Conservation (phyloP, 169 alveolate genomes). For the Plasmodium coatneyi region DNA sequence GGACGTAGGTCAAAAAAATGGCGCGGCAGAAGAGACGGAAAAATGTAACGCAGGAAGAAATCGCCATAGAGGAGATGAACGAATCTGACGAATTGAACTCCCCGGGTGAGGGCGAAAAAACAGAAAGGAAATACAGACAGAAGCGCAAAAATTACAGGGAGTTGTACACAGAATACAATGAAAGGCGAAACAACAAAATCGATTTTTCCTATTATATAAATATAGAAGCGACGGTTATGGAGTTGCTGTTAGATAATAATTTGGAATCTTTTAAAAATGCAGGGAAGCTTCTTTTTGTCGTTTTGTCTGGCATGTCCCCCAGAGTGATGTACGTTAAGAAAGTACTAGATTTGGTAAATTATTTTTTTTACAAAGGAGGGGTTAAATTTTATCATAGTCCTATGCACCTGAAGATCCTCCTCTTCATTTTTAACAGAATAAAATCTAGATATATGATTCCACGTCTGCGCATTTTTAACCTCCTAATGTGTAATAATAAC, state of each 20-base stretch:
- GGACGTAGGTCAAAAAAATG: neutral
- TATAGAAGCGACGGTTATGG: constrained; percentile 57
- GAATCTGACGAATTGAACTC: neutral
- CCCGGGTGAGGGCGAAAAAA: neutral
- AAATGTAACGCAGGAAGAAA: neutral
- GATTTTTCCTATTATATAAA: constrained; percentile 39
- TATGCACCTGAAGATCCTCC: constrained; percentile 8
- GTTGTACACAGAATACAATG: neutral
- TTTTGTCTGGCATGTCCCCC: constrained; percentile 39
- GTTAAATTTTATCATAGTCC: constrained; percentile 50
- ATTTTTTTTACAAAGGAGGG: constrained; percentile 65
- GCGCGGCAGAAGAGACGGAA: neutral
- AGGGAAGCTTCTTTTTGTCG: constrained; percentile 53
- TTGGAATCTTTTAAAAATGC: constrained; percentile 64
- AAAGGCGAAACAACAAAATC: neutral
- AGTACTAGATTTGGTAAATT: constrained; percentile 38
- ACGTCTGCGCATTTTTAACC: constrained; percentile 17
- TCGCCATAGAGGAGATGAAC: neutral
- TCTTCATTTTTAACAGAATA: constrained; percentile 11
- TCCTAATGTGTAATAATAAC: constrained; percentile 43
- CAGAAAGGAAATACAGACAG: neutral
- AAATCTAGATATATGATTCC: neutral
- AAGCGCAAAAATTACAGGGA: constrained; percentile 23
- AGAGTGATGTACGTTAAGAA: constrained; percentile 23
- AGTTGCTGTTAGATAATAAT: constrained; percentile 47